These are phyloP conservation scores for Neurospora hispaniola DNA, from an alignment of 495 filamentous ascomycete genomes.

Conservation along the genomic window DNA sequence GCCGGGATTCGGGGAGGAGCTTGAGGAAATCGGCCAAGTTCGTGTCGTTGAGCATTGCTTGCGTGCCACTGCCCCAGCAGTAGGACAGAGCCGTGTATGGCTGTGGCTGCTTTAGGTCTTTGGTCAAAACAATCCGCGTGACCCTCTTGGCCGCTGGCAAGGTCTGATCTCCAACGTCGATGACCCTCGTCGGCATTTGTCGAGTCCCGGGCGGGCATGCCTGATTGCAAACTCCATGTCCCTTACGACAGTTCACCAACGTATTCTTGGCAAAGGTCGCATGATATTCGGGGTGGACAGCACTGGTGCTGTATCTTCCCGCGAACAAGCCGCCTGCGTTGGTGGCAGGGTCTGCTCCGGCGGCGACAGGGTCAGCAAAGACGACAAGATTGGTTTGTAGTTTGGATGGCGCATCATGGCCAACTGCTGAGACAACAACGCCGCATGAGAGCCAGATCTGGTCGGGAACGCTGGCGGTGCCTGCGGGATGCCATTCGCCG, in stretches of 20 bases:
- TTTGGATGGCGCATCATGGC: background rate
- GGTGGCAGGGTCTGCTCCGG: background rate
- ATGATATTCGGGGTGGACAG: background rate
- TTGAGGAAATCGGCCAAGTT: background rate
- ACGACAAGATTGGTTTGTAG: background rate
- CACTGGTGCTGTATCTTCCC: constrained; percentile 1
- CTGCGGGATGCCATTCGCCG: background rate
- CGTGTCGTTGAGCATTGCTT: background rate
- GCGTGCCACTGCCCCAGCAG: constrained; percentile 2
- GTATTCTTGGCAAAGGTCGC: background rate
- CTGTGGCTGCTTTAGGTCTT: background rate
- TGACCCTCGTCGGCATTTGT: constrained; percentile 1
- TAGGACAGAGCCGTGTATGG: constrained; percentile 3
- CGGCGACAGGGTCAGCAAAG: background rate
- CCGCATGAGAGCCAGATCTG: constrained; percentile 1
- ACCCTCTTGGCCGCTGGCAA: background rate
- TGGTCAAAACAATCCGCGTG: background rate
- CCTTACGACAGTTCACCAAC: background rate
- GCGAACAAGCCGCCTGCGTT: background rate
- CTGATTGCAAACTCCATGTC: background rate
- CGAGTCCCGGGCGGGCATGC: background rate
- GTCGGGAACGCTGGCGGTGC: background rate
- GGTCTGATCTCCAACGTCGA: background rate
- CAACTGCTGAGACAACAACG: background rate
- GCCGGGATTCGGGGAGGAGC: background rate